phyloP scores from a whole-genome alignment of 768 basidiomycete species.

The Pleurotus djamor region DNA sequence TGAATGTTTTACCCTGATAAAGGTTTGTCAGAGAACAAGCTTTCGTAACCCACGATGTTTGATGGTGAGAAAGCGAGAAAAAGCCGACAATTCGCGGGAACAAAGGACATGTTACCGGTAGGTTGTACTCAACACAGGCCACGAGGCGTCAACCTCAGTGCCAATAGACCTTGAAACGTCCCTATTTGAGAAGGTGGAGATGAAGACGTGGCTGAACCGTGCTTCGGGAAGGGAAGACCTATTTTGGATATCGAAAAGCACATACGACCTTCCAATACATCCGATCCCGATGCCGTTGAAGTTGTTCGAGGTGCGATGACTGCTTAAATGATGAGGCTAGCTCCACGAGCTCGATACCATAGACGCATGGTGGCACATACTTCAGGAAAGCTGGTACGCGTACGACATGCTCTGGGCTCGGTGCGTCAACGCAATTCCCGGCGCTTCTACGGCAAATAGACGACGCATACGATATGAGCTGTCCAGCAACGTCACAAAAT shows the following conservation, averaged over 20 bases:
- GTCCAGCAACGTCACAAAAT: neutral
- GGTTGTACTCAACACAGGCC: neutral
- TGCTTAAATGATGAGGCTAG: neutral
- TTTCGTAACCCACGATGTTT: neutral
- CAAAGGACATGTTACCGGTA: neutral
- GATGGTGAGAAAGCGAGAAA: constrained; percentile 7
- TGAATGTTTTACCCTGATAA: neutral
- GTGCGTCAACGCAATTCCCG: too few relatives aligned
- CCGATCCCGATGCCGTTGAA: neutral
- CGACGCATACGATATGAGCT: neutral
- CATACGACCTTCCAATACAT: constrained; percentile 4
- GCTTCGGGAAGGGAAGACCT: too few relatives aligned
- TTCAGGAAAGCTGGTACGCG: too few relatives aligned
- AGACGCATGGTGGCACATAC: too few relatives aligned
- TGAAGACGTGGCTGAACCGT: neutral
- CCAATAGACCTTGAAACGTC: neutral
- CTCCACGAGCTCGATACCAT: too few relatives aligned
- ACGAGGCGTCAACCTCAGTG: neutral
- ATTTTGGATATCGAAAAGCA: neutral
- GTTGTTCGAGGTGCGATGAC: neutral
- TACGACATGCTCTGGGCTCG: too few relatives aligned
- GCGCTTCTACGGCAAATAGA: too few relatives aligned
- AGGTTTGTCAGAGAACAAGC: neutral
- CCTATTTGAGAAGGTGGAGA: neutral
- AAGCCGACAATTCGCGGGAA: constrained; percentile 6